Evolutionary conservation across 108 stramenopile species (phyloP).

Genomic region (Skeletonema grethae): DNA sequence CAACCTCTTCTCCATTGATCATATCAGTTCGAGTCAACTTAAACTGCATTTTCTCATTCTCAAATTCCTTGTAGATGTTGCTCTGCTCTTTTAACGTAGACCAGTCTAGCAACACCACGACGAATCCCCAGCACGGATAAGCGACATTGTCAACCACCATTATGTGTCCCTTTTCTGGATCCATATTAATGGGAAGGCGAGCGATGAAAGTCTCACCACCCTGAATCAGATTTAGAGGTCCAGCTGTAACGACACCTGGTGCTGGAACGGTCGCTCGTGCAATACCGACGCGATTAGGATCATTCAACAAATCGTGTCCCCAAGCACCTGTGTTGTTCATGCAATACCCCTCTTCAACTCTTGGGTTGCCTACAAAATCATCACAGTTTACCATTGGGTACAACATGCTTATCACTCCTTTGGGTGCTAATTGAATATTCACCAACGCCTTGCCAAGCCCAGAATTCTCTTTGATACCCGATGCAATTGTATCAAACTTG

Average conservation of each 20-base stretch:
- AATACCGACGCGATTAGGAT: constrained; percentile 19
- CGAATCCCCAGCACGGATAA: constrained; percentile 61
- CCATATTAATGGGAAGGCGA: constrained; percentile 42
- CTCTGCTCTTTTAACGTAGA: constrained; percentile 35
- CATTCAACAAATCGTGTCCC: constrained; percentile 45
- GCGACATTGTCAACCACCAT: constrained; percentile 46
- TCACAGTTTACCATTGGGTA: constrained; percentile 39
- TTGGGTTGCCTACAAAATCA: constrained; percentile 13
- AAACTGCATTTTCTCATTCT: constrained; percentile 41
- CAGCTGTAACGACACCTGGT: constrained; percentile 54
- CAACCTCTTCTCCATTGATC: constrained; percentile 8
- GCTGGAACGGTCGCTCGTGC: constrained; percentile 36
- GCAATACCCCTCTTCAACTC: constrained; percentile 29
- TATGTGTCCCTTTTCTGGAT: constrained; percentile 12
- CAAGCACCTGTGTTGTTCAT: constrained; percentile 37
- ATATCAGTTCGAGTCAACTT: constrained; percentile 59
- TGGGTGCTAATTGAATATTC: constrained; percentile 35
- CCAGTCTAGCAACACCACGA: constrained; percentile 46
- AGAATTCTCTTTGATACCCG: constrained; percentile 23
- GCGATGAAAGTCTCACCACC: constrained; percentile 54
- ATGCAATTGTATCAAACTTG: constrained; percentile 34
- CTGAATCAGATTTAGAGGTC: constrained; percentile 50
- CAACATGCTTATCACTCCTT: constrained; percentile 27
- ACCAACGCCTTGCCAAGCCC: constrained; percentile 31
- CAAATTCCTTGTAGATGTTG: constrained; percentile 47